Evolutionary conservation across 2,329 filamentous ascomycete species (phyloP).

Genomic region (Lachnellula hyalina): DNA sequence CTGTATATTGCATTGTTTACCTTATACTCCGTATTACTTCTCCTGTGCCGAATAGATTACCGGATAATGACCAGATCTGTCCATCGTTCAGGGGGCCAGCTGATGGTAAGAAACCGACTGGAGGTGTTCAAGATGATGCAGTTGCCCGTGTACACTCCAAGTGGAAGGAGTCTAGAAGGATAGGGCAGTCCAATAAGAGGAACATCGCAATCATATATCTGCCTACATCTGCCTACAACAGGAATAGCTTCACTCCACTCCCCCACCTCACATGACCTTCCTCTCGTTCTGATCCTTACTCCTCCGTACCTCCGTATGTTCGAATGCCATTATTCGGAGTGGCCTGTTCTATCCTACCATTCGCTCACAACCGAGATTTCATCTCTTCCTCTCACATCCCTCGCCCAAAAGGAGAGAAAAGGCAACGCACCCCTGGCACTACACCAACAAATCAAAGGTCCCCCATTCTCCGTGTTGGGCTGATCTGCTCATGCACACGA

Average conservation of each 20-base stretch:
- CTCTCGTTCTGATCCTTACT: too few relatives aligned
- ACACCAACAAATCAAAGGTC: constrained; percentile 10
- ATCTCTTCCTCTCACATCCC: neutral
- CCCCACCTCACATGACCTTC: too few relatives aligned
- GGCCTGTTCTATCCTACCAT: too few relatives aligned
- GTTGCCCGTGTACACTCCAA: neutral
- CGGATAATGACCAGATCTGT: too few relatives aligned
- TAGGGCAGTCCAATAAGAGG: neutral
- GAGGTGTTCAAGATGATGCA: neutral
- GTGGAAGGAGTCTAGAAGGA: neutral
- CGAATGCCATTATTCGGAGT: too few relatives aligned
- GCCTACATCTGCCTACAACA: neutral
- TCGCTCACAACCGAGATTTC: neutral
- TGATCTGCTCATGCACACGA: constrained; percentile 14
- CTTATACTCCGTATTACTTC: too few relatives aligned
- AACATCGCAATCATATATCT: neutral
- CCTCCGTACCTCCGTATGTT: too few relatives aligned
- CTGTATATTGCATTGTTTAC: neutral
- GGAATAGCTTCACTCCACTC: neutral
- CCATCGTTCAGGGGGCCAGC: neutral
- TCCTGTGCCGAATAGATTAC: too few relatives aligned
- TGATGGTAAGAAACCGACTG: neutral
- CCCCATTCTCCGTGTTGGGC: neutral
- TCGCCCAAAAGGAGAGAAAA: neutral
- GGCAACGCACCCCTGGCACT: too few relatives aligned